Evolutionary conservation across 2,329 filamentous ascomycete species (phyloP), one percentile per base, ranked within the genome.

Genomic region (Fusarium anthophilum): DNA sequence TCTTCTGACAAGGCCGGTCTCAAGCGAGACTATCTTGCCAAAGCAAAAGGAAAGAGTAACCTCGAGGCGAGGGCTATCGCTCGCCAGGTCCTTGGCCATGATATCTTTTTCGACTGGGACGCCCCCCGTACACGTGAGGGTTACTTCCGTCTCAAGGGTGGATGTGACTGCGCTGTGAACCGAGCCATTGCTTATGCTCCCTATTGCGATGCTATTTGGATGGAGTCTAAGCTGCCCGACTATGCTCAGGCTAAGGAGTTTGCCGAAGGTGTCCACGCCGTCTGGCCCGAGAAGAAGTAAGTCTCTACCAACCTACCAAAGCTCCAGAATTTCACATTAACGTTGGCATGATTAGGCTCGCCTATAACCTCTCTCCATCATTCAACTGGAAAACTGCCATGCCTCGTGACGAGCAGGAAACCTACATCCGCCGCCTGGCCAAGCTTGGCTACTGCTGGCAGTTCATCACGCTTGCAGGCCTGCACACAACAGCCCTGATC

Each of bases 311-410:
- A 32, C 57, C 51, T 44, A 28, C 35, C 32, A 43, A 43, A 43
- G 28, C 47, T 39, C 62, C 37, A 63, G 45, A 35, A 22, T n/a
- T 26, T 73, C 53, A 68, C 22, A 37, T 72, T 79, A 70, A 78
- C 69, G 54, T 38, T 63, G 68, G 32, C 15, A 14, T 11, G 9
- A 44, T 28, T 76, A 96, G 94, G 83, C 93, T 99, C 69, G 93
- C 96, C 10, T 99, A 99, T 88, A 99, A 99, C 88, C 92, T 99
- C 74, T 98, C 95, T 0, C 96, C 96, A 37, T 98, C 95, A 8
- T 99, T 99, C 92, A 99, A 99, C 91, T 99, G 96, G 96, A 98
- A 98, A 88, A 89, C 95, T 66, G 96, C 96, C 79, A 98, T 98
- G 95, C 89, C 94, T 50, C 91, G 93, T 76, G 88, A 89, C 60